Evolutionary conservation across 2,329 filamentous ascomycete species (phyloP), one percentile per base, ranked within the genome.

Genomic region (Arthrobotrys sinensis): DNA sequence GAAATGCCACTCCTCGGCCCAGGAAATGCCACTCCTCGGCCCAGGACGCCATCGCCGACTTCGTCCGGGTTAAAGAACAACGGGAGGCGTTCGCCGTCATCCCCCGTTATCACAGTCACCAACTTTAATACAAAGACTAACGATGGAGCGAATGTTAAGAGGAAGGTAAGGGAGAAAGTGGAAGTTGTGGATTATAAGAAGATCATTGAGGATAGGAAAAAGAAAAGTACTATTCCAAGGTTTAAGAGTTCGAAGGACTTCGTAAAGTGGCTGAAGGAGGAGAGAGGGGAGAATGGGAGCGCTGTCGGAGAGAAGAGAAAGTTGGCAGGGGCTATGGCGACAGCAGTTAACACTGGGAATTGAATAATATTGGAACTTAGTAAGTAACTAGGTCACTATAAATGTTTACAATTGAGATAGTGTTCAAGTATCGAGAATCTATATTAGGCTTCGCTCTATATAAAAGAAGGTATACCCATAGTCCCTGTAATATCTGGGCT

Each of bases 191-290:
- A 63, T 19, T 52, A 36, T 12, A 67, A 14, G 21, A 34, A 63
- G 24, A 45, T 67, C 16, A 60, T 52, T 24, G 50, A 69, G 19
- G 55, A 64, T 11, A 24, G 64, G 21, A 57, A 75, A 45, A 63
- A 53, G 34, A 45, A 62, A 1, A 62, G 16, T 10, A 36, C 55
- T 6, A 43, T 62, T 12, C 64, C 64, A 24, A 64, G 43, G 7
- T 63, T 76, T 36, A 52, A 38, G n/a, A 69, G 11, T 19, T 67
- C 55, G 1, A 76, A 53, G 55, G 64, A 55, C 12, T 53, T 65
- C 34, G n/a, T 72, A 0, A 53, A 72, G 4, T 72, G 57, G 46
- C 10, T 57, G 14, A 50, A 43, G 10, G 68, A 60, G 21, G 43
- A 60, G 8, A 43, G 55, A 60, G 1, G n/a, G 12, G 55, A 34